Evolutionary conservation across 495 filamentous ascomycete species (phyloP).

Genomic region (Letharia columbiana): DNA sequence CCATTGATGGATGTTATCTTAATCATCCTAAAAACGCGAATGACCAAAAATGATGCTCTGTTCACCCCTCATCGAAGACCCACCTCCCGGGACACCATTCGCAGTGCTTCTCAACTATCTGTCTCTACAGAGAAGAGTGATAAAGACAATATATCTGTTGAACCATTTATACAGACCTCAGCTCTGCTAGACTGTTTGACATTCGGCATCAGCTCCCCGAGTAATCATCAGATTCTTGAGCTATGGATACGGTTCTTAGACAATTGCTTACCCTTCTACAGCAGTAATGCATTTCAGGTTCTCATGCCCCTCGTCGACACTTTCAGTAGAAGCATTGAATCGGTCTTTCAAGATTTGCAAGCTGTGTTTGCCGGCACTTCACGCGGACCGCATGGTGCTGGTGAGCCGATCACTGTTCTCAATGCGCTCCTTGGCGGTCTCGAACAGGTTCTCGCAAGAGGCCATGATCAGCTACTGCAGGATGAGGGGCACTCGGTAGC

Average conservation of each 20-base stretch:
- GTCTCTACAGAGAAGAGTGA: slow-evolving; percentile 42
- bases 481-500: slow-evolving; percentile 62
- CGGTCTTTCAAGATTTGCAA: slow-evolving; percentile 57
- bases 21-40: slow-evolving; percentile 57
- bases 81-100: slow-evolving; percentile 38
- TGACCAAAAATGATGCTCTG: slow-evolving; percentile 30
- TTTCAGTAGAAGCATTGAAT: slow-evolving; percentile 65
- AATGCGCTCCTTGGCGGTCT: slow-evolving; percentile 79
- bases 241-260: slow-evolving; percentile 85
- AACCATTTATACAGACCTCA: slow-evolving; percentile 50
- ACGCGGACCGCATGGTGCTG: slow-evolving; percentile 35
- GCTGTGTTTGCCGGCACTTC: slow-evolving; percentile 43
- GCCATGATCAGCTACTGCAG: slow-evolving; percentile 70
- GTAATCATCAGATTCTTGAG: slow-evolving; percentile 70
- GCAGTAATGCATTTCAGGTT: slow-evolving; percentile 77
- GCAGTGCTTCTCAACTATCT: slow-evolving; percentile 41
- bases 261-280: slow-evolving; percentile 74
- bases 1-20: slow-evolving; percentile 67
- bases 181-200: slow-evolving; percentile 74
- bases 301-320: slow-evolving; percentile 84
- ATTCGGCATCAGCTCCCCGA: slow-evolving; percentile 66
- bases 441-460: slow-evolving; percentile 79
- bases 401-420: slow-evolving; percentile 48
- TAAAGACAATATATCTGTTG: slow-evolving; percentile 30
- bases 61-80: slow-evolving; percentile 37